Conservation (phyloP, 163 green algal species). For the Prototheca wickerhamii region DNA sequence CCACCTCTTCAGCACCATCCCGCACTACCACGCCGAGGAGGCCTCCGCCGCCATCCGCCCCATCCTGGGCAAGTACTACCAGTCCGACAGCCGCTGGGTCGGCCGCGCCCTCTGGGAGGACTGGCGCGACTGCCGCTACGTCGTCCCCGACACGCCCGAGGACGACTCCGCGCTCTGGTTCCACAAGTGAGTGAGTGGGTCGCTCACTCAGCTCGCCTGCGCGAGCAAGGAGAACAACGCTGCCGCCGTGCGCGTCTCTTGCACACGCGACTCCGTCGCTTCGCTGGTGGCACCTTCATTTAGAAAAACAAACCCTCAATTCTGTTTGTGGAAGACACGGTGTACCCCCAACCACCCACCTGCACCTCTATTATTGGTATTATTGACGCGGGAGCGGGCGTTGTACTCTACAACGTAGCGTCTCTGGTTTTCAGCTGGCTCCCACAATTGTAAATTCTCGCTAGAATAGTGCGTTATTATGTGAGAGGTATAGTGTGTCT, state of each 20-base stretch:
- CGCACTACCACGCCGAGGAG: slow-evolving; percentile 63
- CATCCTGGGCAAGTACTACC: slow-evolving; percentile 80
- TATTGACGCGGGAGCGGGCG: no score
- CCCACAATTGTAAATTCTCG: no score
- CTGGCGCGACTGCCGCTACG: slow-evolving; percentile 33
- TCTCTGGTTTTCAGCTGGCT: no score
- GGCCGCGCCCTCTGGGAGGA: slow-evolving; percentile 63
- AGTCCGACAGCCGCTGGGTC: slow-evolving; percentile 50
- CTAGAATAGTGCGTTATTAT: no score
- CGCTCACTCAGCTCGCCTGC: not conserved
- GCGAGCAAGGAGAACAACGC: not conserved
- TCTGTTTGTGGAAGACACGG: not conserved
- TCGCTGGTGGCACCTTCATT: no score
- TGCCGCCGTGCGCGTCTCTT: no score
- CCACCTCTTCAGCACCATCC: slow-evolving; percentile 85
- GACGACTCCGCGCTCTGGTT: slow-evolving; percentile 33
- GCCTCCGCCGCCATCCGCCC: slow-evolving; percentile 51
- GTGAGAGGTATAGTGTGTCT: no score
- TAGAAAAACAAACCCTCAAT: not conserved
- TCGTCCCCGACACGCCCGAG: slow-evolving; percentile 43
- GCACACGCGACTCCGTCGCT: no score
- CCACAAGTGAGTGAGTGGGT: slow-evolving; percentile 11
- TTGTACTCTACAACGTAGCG: no score
- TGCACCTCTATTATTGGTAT: not conserved
- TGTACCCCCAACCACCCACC: not conserved